phyloP scores from a whole-genome alignment of 176 grass and related monocot genomes.

The Oryza coarctata region DNA sequence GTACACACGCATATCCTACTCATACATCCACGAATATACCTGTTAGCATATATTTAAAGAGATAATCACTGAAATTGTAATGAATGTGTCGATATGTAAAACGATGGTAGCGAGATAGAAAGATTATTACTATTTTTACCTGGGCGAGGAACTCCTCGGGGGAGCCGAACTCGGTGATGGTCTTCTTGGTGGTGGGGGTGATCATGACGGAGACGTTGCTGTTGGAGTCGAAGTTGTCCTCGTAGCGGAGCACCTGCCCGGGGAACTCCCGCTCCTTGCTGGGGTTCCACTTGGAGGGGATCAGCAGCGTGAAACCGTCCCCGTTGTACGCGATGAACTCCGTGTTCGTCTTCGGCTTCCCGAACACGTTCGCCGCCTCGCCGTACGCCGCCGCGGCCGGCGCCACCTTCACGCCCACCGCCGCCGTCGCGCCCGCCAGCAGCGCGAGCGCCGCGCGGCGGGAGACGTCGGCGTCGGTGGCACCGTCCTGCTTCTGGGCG shows the following conservation, averaged over 20 bases:
- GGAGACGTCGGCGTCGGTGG: constrained; percentile 26
- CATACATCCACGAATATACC: no score
- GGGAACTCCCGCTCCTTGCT: constrained; percentile 89
- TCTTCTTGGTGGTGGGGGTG: constrained; percentile 67
- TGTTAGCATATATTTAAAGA: no score
- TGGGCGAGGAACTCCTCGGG: constrained; percentile 77
- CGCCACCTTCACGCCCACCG: constrained; percentile 55
- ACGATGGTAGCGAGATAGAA: background rate
- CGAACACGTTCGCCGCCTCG: constrained; percentile 91
- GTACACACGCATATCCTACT: no score
- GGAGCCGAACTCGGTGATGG: constrained; percentile 80
- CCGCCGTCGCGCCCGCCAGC: constrained; percentile 61
- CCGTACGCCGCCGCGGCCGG: constrained; percentile 88
- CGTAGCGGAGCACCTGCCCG: constrained; percentile 84
- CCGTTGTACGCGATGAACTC: constrained; percentile 78
- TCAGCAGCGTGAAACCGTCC: constrained; percentile 72
- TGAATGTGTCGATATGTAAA: background rate
- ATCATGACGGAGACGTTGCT: constrained; percentile 85
- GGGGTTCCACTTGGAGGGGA: constrained; percentile 95
- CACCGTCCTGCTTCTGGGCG: constrained; percentile 57
- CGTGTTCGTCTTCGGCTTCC: constrained; percentile 78
- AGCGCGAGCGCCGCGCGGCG: constrained; percentile 66
- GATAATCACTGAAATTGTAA: no score
- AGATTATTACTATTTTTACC: background rate
- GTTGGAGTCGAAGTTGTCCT: constrained; percentile 96